These are phyloP conservation scores for Chalaropsis thielavioides DNA, from an alignment of 2,329 filamentous ascomycete genomes.

Conservation along the genomic window DNA sequence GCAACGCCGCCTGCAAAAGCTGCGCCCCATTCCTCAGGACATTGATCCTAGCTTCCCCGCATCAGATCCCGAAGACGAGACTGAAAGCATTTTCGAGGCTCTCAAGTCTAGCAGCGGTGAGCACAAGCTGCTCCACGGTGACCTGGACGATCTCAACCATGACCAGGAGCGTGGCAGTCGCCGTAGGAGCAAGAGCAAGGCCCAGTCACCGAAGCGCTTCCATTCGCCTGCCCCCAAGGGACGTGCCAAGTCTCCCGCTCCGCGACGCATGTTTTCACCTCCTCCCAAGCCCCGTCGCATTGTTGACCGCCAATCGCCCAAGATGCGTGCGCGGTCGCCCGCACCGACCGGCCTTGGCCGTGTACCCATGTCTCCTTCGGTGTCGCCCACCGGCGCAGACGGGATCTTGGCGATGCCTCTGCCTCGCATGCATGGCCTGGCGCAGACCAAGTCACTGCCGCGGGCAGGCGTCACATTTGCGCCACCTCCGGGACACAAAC, in stretches of 20 bases:
- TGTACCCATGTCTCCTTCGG: constrained; percentile 47
- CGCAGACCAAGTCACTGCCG: constrained; percentile 66
- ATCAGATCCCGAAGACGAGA: constrained; percentile 77
- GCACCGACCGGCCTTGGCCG: constrained; percentile 46
- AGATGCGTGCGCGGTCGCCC: constrained; percentile 33
- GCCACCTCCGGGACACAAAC: constrained; percentile 22
- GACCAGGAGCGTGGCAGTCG: constrained; percentile 35
- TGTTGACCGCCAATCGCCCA: constrained; percentile 9
- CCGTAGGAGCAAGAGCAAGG: constrained; percentile 35
- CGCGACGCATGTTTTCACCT: constrained; percentile 27
- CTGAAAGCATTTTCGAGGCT: constrained; percentile 49
- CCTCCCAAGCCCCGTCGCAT: constrained; percentile 25
- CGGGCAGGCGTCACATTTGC: constrained; percentile 59
- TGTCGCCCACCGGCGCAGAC: constrained; percentile 54
- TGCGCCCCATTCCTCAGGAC: constrained; percentile 77
- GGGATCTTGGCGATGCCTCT: constrained; percentile 31
- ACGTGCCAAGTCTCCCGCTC: constrained; percentile 24
- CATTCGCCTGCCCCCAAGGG: constrained; percentile 34
- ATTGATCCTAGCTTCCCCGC: constrained; percentile 96
- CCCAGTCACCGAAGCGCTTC: constrained; percentile 30
- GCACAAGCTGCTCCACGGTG: constrained; percentile 40
- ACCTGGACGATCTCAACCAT: constrained; percentile 51
- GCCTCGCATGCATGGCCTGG: not conserved
- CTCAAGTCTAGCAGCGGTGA: constrained; percentile 20
- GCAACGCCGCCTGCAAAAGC: constrained; percentile 66